Base-by-base conservation (phyloP, 139 green algal genomes). In the Trebouxia sp. region DNA sequence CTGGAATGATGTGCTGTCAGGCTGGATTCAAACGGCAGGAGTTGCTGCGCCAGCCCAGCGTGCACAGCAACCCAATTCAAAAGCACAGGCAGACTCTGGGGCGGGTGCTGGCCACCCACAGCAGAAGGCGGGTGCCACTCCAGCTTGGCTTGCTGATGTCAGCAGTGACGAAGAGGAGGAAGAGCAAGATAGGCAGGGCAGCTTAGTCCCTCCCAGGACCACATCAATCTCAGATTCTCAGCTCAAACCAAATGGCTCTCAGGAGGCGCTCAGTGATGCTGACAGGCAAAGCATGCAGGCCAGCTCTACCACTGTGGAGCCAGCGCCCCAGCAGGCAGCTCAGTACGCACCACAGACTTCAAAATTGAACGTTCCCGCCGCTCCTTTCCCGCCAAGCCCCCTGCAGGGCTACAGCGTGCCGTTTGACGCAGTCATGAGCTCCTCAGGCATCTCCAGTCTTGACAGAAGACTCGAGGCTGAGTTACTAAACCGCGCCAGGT, bases 1-100 rank as follows among this genome's bases (percentile, higher is more conserved):
- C 15, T 85, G 76, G 75, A 55, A 85, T 22, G 75, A 85, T 79
- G 76, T 85, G 24, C 75, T 85, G 65, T 74, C 81, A 26, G 32
- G 17, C 51, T 85, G 81, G 75, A 79, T 82, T 65, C 26, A 8
- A 22, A 55, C 75, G 41, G 75, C 65, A 37, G 69, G 69, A 24
- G 43, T 53, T 2, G 37, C 69, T 32, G 69, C 32, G 37, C 32
- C 62, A 45, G 32, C 62, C 5, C 62, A 43, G 62, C 62, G 28
- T 43, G 35, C 62, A 42, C 62, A 72, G 62, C 62, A 72, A 8
- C 11, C 62, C 12, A 37, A 17, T 72, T 43, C 62, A 42, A 72
- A 72, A 30, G 0, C 32, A 28, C 14, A 5, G 12, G 12, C 0
- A 28, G 12, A 39, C 12, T 12, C 32, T 45, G 32, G 9, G 8